These are phyloP conservation scores for Didymellaceae sp. DNA, from an alignment of 2,329 filamentous ascomycete genomes.

Conservation along the genomic window DNA sequence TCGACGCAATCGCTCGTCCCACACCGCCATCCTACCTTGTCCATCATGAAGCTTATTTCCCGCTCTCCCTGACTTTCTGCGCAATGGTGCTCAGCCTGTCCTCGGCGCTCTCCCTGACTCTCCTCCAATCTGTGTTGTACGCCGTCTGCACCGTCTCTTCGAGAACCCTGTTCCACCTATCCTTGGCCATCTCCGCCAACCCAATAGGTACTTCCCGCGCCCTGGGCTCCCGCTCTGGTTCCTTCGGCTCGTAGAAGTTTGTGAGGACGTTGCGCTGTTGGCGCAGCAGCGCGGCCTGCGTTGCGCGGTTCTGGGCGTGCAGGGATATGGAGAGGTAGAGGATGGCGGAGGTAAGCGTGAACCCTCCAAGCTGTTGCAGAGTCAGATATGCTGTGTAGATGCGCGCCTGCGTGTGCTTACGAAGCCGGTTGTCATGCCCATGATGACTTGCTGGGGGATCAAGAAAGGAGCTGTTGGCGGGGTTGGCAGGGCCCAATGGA, in stretches of 20 bases:
- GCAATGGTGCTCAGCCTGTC: constrained; percentile 47
- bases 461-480: neutral
- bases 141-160: constrained; percentile 52
- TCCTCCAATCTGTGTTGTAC: constrained; percentile 56
- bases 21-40: neutral
- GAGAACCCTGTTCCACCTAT: constrained; percentile 57
- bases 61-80: constrained; percentile 41
- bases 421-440: constrained; percentile 61
- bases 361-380: constrained; percentile 54
- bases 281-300: constrained; percentile 54
- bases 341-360: constrained; percentile 57
- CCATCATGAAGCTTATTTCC: constrained; percentile 29
- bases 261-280: constrained; percentile 55
- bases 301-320: constrained; percentile 55
- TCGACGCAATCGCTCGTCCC: constrained; percentile 19
- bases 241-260: constrained; percentile 53
- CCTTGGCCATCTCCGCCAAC: constrained; percentile 56
- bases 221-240: constrained; percentile 48
- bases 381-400: constrained; percentile 8
- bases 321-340: constrained; percentile 50
- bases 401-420: constrained; percentile 39
- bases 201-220: constrained; percentile 50
- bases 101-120: constrained; percentile 50
- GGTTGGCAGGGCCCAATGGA: constrained; percentile 10
- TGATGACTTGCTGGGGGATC: constrained; percentile 29